These are phyloP conservation scores for Candida silvatica DNA, from an alignment of 805 yeast species.

Conservation along the genomic window DNA sequence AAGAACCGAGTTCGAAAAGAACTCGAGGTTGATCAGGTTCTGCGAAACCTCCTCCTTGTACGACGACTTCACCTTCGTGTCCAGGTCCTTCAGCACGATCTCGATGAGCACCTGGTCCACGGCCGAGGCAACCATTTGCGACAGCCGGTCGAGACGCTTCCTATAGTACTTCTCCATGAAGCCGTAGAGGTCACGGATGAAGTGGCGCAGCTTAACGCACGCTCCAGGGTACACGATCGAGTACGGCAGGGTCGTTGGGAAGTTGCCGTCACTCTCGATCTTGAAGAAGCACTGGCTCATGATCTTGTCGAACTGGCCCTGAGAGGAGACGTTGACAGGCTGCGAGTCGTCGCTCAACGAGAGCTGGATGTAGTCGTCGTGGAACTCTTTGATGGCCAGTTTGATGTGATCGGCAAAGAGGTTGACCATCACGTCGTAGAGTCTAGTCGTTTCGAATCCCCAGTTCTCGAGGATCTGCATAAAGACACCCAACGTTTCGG, in stretches of 20 bases:
- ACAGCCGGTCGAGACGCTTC: constrained; percentile 50
- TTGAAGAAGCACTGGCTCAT: constrained; percentile 31
- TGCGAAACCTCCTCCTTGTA: constrained; percentile 90
- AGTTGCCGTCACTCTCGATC: constrained; percentile 22
- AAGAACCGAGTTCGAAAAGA: constrained; percentile 66
- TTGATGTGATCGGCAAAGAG: constrained; percentile 57
- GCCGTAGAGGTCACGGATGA: constrained; percentile 51
- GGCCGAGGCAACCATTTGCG: constrained; percentile 50
- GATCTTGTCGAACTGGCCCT: constrained; percentile 51
- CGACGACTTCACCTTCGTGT: constrained; percentile 52
- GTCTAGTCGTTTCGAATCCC: constrained; percentile 46
- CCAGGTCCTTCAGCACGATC: constrained; percentile 57
- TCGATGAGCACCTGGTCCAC: constrained; percentile 64
- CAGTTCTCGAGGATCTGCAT: constrained; percentile 71
- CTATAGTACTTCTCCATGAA: constrained; percentile 61
- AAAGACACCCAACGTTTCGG: constrained; percentile 59
- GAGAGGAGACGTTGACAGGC: constrained; percentile 68
- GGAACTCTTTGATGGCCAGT: constrained; percentile 45
- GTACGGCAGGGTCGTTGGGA: constrained; percentile 72
- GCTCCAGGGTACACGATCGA: constrained; percentile 83
- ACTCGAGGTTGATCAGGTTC: constrained; percentile 79
- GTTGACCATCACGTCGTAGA: constrained; percentile 53
- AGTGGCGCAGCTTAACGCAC: constrained; percentile 64
- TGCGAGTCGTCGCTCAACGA: constrained; percentile 79
- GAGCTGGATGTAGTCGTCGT: constrained; percentile 48